Percentiles rank a stretch among this genome's conserved stretches.
Evolutionary conservation across 768 basidiomycete genomes (phyloP).

Genomic region (Chalciporus piperatus): DNA sequence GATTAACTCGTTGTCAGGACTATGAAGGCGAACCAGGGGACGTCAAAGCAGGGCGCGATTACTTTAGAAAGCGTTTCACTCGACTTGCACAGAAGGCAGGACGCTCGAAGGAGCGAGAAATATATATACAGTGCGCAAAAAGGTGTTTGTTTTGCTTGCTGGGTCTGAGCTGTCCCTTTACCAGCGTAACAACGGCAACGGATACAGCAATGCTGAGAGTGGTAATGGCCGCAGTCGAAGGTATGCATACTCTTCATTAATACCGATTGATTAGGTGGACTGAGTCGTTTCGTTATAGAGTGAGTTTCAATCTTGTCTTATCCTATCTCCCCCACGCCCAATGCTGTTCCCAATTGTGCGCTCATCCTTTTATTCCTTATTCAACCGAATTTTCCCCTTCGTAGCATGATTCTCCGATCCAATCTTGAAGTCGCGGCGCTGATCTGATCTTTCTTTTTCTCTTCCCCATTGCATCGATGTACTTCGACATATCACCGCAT

Average conservation of each 20-base stretch:
- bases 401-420: constrained; percentile 37
- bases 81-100: constrained; percentile 83
- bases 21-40: constrained; percentile 78
- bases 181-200: constrained; percentile 84
- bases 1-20: constrained; percentile 48
- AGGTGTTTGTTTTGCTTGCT: constrained; percentile 1
- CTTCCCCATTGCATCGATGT: constrained; percentile 15
- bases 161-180: constrained; percentile 4
- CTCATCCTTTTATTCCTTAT: constrained; percentile 23
- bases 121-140: constrained; percentile 83
- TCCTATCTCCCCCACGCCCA: constrained; percentile 21
- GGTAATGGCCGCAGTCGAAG: constrained; percentile 96
- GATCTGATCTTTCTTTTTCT: constrained; percentile 30
- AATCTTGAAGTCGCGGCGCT: constrained; percentile 34
- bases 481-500: constrained; percentile 6
- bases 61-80: constrained; percentile 85
- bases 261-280: not conserved
- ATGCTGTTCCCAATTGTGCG: constrained; percentile 20
- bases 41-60: constrained; percentile 75
- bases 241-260: constrained; percentile 41
- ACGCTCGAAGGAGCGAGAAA: constrained; percentile 81
- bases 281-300: constrained; percentile 43
- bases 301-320: constrained; percentile 47
- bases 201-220: constrained; percentile 86
- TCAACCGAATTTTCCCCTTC: constrained; percentile 11